phyloP scores from a whole-genome alignment of 1,284 basidiomycete genomes.

The Rhodotorula sp. region DNA sequence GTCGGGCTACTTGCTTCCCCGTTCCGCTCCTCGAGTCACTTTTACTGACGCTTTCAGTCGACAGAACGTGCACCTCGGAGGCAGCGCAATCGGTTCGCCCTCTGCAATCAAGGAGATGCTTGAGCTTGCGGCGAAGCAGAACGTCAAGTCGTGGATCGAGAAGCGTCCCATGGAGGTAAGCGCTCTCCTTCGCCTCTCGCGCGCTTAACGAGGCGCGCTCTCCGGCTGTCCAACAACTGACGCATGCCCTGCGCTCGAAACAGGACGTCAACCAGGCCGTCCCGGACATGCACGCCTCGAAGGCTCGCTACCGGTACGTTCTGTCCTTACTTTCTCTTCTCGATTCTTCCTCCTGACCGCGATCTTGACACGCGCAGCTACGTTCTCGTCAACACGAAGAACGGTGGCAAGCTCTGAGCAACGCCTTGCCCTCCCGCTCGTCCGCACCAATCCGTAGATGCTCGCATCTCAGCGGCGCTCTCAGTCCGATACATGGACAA shows the following conservation, averaged over 20 bases:
- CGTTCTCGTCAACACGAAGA: slow-evolving; percentile 52
- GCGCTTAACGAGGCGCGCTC: too few relatives aligned
- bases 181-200: background rate
- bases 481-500: too few relatives aligned
- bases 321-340: background rate
- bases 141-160: slow-evolving; percentile 51
- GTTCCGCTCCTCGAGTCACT: background rate
- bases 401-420: slow-evolving; percentile 45
- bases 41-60: background rate
- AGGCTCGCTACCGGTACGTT: slow-evolving; percentile 27
- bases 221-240: too few relatives aligned
- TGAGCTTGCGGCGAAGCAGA: slow-evolving; percentile 47
- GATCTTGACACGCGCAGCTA: slow-evolving; percentile 48
- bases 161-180: slow-evolving; percentile 49
- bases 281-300: slow-evolving; percentile 43
- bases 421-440: background rate
- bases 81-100: slow-evolving; percentile 50
- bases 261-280: slow-evolving; percentile 49
- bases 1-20: background rate
- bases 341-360: too few relatives aligned
- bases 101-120: slow-evolving; percentile 50
- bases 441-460: background rate
- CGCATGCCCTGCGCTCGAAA: background rate
- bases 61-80: slow-evolving; percentile 43
- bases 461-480: background rate